Evolutionary conservation across 2,329 filamentous ascomycete genomes (phyloP), one percentile per base, ranked within the genome.

Genomic region (Exophiala sp.): DNA sequence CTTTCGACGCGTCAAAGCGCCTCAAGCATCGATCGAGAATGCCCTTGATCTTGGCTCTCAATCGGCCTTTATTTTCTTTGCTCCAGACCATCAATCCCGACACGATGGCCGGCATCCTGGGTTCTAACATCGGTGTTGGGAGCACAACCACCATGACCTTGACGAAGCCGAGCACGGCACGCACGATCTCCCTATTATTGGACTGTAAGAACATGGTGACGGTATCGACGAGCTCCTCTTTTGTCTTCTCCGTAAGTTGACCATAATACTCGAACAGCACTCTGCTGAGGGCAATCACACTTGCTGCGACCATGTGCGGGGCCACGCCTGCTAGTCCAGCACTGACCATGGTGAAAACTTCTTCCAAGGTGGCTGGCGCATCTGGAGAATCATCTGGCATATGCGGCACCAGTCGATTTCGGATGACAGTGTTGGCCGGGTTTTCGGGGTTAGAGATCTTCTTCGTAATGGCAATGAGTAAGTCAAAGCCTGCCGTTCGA

Each of bases 271-370:
- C 88, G 72, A 91, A 97, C 29, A 99, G 81, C 21, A 96, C 85
- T n/a, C 94, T 84, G 11, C 91, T 94, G 35, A 99, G 81, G 11
- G 94, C 92, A 0, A 91, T 97, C 68, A 99, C 91, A n/a, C 89
- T 91, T 0, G 94, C 94, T 5, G 90, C 95, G 59, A 97, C 91
- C 91, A 97, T 96, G 75, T 97, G 92, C 32, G 94, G 91, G 9
- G 91, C 92, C 64, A 86, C 88, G 52, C 91, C 92, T 1, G 92
- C 94, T 49, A 99, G 81, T 73, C 94, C 94, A 45, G 94, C 94
- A 62, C 89, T 95, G 29, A 97, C 88, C 94, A 99, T 99, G 51
- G 92, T 96, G 75, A 97, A 89, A 73, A 91, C 97, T 71, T 97
- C 94, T 66, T 97, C 92, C 35, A 99, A 82, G 39, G 82, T 91